Evolutionary conservation across 2,329 filamentous ascomycete genomes (phyloP).

Genomic region (Knufia petricola): DNA sequence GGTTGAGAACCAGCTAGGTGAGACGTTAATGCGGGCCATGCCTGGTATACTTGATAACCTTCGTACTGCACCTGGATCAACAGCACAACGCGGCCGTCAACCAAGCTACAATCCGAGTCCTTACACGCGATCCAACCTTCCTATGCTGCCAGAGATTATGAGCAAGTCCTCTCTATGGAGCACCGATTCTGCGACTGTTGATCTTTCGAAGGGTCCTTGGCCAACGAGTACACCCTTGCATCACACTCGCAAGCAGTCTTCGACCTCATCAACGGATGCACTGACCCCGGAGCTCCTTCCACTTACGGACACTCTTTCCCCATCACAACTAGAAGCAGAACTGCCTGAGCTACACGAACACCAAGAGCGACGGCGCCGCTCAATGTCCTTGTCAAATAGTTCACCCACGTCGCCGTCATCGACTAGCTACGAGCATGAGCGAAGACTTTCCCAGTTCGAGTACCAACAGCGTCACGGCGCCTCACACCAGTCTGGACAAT

Average conservation of each 20-base stretch:
- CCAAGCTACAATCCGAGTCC: neutral
- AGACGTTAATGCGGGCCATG: too few relatives aligned
- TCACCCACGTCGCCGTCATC: neutral
- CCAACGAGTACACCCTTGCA: neutral
- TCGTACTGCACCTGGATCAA: too few relatives aligned
- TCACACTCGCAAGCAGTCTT: neutral
- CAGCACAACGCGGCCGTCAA: neutral
- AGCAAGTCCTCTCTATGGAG: too few relatives aligned
- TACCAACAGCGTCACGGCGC: neutral
- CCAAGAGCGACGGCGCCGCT: constrained; percentile 4
- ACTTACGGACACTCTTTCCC: constrained; percentile 1
- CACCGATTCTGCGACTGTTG: neutral
- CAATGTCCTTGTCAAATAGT: neutral
- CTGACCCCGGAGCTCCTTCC: neutral
- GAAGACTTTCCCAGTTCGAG: too few relatives aligned
- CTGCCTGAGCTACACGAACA: neutral
- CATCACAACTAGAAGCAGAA: neutral
- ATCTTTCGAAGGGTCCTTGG: neutral
- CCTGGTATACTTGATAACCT: too few relatives aligned
- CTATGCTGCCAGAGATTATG: too few relatives aligned
- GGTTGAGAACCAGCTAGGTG: too few relatives aligned
- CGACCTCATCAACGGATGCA: neutral
- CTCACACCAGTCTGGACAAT: too few relatives aligned
- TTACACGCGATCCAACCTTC: neutral
- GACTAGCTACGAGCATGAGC: neutral